phyloP scores from a whole-genome alignment of 2,329 filamentous ascomycete species.

The Ustilaginoidea virens region DNA sequence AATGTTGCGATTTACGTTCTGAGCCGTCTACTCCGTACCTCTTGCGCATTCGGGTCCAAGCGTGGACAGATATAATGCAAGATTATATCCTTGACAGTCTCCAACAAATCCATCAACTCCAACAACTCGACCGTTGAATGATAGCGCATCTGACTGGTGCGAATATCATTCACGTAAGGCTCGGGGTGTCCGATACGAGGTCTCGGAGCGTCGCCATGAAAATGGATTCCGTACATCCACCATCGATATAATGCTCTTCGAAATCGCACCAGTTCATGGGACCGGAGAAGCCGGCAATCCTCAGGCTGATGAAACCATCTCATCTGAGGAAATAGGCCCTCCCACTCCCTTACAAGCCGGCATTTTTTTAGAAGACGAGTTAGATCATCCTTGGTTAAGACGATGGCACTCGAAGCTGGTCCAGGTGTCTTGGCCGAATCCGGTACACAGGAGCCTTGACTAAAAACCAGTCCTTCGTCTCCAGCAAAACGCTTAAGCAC shows the following conservation, averaged over 20 bases:
- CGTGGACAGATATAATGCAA: conserved; percentile 30
- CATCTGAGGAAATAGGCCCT: conserved; percentile 25
- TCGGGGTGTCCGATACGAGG: conserved; percentile 22
- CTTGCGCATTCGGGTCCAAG: conserved; percentile 19
- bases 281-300: conserved; percentile 26
- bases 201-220: conserved; percentile 28
- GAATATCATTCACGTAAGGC: conserved; percentile 22
- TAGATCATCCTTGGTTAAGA: conserved; percentile 19
- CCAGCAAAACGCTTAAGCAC: conserved; percentile 21
- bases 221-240: conserved; percentile 38
- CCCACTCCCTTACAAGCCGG: conserved; percentile 21
- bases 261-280: conserved; percentile 28
- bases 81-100: conserved; percentile 28
- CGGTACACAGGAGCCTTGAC: not conserved
- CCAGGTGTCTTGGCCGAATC: not conserved
- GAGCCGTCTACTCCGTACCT: no score
- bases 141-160: conserved; percentile 27
- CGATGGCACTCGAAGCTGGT: conserved; percentile 6
- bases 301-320: conserved; percentile 30
- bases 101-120: conserved; percentile 29
- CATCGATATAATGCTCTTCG: conserved; percentile 35
- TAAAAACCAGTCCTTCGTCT: conserved; percentile 15
- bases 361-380: conserved; percentile 18
- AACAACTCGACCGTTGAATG: conserved; percentile 27
- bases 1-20: no score